phyloP scores from a whole-genome alignment of 2,329 filamentous ascomycete species.

The Pestalotiopsis sp. region DNA sequence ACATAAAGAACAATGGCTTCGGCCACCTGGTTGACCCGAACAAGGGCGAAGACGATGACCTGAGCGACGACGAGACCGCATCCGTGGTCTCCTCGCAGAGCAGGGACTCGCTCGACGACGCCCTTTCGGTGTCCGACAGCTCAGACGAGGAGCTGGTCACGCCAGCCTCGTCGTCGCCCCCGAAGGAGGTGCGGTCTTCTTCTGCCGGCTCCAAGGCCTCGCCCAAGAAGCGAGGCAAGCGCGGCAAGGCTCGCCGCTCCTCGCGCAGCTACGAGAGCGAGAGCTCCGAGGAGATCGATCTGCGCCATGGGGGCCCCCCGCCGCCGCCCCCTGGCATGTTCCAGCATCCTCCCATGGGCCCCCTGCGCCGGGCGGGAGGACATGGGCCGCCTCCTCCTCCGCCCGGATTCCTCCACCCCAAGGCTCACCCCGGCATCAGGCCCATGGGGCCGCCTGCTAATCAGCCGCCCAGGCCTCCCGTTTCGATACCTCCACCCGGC shows the following conservation, averaged over 20 bases:
- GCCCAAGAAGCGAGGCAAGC: slow-evolving; percentile 6
- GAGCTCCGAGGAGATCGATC: neutral
- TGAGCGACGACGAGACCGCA: slow-evolving; percentile 22
- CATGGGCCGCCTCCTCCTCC: neutral
- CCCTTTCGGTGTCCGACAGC: slow-evolving; percentile 26
- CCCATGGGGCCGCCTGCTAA: no score
- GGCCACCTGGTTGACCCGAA: slow-evolving; percentile 20
- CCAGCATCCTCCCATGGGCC: neutral
- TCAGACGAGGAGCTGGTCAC: slow-evolving; percentile 27
- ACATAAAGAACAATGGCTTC: slow-evolving; percentile 28
- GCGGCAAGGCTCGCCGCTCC: neutral
- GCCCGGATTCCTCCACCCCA: no score
- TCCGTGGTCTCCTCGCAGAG: slow-evolving; percentile 26
- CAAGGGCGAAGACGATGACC: slow-evolving; percentile 18
- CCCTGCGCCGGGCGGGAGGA: neutral
- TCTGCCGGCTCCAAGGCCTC: neutral
- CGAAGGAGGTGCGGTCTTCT: neutral
- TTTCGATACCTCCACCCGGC: neutral
- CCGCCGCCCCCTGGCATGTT: neutral
- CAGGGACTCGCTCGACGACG: slow-evolving; percentile 21
- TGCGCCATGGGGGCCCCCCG: neutral
- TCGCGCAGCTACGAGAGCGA: neutral
- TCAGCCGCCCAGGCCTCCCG: neutral
- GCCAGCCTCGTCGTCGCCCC: slow-evolving; percentile 10
- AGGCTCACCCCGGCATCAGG: no score